Base-by-base conservation (phyloP, 2,329 filamentous ascomycete species). In the Claviceps sp. region DNA sequence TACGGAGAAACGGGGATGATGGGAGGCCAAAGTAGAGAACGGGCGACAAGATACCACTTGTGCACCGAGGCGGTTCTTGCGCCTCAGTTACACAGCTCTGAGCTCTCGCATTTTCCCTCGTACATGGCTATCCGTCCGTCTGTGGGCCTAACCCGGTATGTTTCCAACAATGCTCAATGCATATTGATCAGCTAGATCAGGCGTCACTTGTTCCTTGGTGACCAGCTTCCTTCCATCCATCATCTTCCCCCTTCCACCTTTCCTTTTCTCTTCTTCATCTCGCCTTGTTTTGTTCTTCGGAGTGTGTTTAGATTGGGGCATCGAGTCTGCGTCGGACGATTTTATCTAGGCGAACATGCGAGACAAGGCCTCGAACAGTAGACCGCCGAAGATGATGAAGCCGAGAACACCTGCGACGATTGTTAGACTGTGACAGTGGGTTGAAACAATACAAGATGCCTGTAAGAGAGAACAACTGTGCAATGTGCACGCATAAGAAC, bases 381-480 rank as follows among this genome's bases (percentile, higher is more conserved):
- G 68, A 39, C 79, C 79, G 54, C 79, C 79, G 55, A 82, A 77
- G 59, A 83, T 68, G 60, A 82, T 68, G 62, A 83, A 83, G 38
- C 63, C 78, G 57, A 83, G 76, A 45, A 83, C 54, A 29, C 61
- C 79, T 82, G 0, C 50, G 45, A 36, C 34, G 50, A 17, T 46
- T 26, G 29, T 17, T 39, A 22, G 42, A 44, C 11, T 11, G 14
- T 23, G 42, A 5, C 42, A 14, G 2, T 13, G 14, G 20, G 43
- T 29, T 29, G 26, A 29, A 29, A 9, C 8, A 29, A 29, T 29
- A 29, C 7, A 29, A 9, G 26, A 29, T 29, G 26, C 8, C 26
- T 29, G 8, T 29, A 29, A 11, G 26, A 29, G 26, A 29, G 3
- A 29, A 29, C 26, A 29, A 8, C 9, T 8, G 26, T 29, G 8